Evolutionary conservation across 2,329 filamentous ascomycete genomes (phyloP).

Genomic region (Didymella glomerata): DNA sequence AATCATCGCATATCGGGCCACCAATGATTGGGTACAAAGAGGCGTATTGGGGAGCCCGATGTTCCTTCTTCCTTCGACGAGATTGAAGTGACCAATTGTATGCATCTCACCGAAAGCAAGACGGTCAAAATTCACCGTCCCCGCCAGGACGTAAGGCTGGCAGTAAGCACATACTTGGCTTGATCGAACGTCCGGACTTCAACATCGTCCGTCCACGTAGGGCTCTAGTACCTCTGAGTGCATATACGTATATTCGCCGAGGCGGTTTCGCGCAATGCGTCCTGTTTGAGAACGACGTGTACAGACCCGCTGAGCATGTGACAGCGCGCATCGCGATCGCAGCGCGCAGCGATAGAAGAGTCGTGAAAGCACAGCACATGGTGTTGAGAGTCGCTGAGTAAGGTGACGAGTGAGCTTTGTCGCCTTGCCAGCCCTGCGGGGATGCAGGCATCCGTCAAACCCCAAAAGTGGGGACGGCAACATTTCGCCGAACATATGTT

Average conservation of each 20-base stretch:
- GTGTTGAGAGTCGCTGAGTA: background rate
- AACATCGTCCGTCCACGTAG: background rate
- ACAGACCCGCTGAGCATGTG: background rate
- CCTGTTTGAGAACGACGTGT: background rate
- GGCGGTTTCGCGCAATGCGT: background rate
- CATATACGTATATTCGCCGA: background rate
- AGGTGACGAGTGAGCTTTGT: background rate
- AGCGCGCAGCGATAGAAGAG: background rate
- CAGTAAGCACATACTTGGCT: background rate
- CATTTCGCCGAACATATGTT: constrained; percentile 14
- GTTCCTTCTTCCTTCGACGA: background rate
- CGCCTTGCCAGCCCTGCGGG: background rate
- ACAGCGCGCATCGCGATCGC: background rate
- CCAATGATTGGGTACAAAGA: background rate
- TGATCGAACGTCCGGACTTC: background rate
- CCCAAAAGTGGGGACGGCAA: constrained; percentile 13
- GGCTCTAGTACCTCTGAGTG: background rate
- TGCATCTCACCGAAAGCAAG: constrained; percentile 1
- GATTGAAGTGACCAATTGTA: constrained; percentile 12
- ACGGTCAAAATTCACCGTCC: constrained; percentile 35
- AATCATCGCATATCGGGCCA: background rate
- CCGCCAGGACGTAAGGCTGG: constrained; percentile 6
- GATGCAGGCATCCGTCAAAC: background rate
- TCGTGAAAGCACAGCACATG: background rate
- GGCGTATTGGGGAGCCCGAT: background rate